Evolutionary conservation across 192 early-diverging fungal genomes (phyloP), one percentile per base, ranked within the genome.

Genomic region (Spinellus fusiger): DNA sequence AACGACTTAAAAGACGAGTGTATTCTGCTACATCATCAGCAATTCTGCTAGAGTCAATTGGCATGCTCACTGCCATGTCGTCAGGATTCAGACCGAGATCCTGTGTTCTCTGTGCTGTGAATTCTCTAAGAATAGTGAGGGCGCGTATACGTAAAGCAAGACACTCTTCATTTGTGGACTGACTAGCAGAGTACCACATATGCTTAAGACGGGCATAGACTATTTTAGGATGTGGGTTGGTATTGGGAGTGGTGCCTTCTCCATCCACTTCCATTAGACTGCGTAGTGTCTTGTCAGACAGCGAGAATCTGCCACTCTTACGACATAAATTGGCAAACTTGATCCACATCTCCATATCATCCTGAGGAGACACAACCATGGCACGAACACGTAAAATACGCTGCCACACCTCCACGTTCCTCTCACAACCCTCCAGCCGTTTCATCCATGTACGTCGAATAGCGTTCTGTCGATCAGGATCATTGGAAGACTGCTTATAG

Each of bases 321-420:
- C 96, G 86, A 64, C 93, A 94, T 61, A 98, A 69, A 50, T 96
- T 94, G 38, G 92, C 86, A 73, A 96, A 98, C 71, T 95, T 94
- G 65, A 96, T 93, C 83, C 90, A 93, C 80, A 90, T 91, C 23
- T 95, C 96, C 81, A 93, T 87, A 61, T 99, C 95, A 57, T 94
- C 88, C 48, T 86, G 80, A 9, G 96, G 96, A 0, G 89, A 81
- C 26, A 98, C 75, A 0, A 96, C 95, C 68, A 98, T 81, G 9
- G 89, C 81, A 22, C 90, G 85, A 37, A 99, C 90, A 33, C 87
- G 84, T 51, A 99, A 70, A 34, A 97, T 84, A 52, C 87, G 77
- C 66, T 94, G 93, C 96, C 96, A 99, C 47, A 97, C 88, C 35
- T 96, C 93, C 1, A 99, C 92, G 54, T 95, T 95, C 18, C 90